These are phyloP conservation scores for Cryptosporidium ubiquitum DNA, from an alignment of 169 alveolate species.

Conservation along the genomic window DNA sequence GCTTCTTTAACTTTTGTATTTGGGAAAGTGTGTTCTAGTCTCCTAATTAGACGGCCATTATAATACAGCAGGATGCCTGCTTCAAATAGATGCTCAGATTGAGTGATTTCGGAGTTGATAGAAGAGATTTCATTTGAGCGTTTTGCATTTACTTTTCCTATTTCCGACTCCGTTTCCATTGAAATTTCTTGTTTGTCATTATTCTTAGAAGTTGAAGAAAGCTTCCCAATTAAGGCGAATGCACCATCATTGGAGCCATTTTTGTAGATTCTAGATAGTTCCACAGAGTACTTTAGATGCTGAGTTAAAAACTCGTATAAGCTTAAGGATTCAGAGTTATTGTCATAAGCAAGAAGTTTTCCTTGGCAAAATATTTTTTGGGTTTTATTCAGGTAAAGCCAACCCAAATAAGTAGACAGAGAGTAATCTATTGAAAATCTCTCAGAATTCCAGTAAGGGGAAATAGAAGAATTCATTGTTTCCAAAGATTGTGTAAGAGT, in stretches of 20 bases:
- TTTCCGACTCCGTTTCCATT: not conserved
- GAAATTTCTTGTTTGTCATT: not conserved
- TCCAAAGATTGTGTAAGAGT: conserved; percentile 3
- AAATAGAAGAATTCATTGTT: conserved; percentile 74
- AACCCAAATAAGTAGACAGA: conserved; percentile 86
- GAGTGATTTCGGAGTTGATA: not conserved
- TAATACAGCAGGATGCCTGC: conserved; percentile 89
- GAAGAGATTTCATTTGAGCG: not conserved
- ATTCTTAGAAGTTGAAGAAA: not conserved
- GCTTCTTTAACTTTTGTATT: conserved; percentile 73
- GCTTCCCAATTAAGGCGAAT: conserved; percentile 41
- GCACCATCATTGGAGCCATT: conserved; percentile 55
- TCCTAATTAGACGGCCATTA: conserved; percentile 85
- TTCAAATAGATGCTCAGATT: conserved; percentile 83
- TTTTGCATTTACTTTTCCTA: not conserved
- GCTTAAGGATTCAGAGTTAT: not conserved
- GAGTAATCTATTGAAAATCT: conserved; percentile 88
- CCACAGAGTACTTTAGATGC: not conserved
- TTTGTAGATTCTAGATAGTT: conserved; percentile 14
- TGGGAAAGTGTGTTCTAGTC: conserved; percentile 89
- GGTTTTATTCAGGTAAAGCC: conserved; percentile 88
- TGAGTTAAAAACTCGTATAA: conserved; percentile 21
- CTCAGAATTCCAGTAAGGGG: conserved; percentile 88
- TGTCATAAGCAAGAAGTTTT: conserved; percentile 61
- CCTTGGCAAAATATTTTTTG: conserved; percentile 87